These are phyloP conservation scores for Scutellaria minor DNA, from an alignment of 257 asterid genomes.

Conservation along the genomic window DNA sequence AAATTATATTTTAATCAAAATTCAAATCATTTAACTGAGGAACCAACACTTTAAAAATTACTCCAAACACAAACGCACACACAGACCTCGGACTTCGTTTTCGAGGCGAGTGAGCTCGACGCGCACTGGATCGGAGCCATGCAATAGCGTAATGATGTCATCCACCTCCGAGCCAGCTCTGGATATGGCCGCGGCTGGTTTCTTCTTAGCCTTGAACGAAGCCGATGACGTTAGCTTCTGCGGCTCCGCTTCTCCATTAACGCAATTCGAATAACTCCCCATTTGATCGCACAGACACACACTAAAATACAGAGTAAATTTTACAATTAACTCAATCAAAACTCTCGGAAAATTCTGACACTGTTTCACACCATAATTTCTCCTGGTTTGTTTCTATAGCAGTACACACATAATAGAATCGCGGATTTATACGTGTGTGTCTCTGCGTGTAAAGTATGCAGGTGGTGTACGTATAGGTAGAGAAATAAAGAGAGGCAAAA, in stretches of 20 bases:
- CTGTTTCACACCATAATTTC: conserved; percentile 32
- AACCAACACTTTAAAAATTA: conserved; percentile 10
- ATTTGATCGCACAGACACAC: conserved; percentile 29
- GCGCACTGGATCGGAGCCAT: conserved; percentile 91
- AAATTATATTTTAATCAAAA: neutral
- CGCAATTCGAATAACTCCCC: conserved; percentile 46
- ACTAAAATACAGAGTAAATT: conserved; percentile 1
- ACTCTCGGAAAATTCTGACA: conserved; percentile 27
- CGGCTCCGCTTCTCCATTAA: conserved; percentile 53
- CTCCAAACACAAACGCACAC: conserved; percentile 3
- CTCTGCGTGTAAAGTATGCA: conserved; percentile 11
- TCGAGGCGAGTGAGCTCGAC: conserved; percentile 89
- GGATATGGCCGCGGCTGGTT: conserved; percentile 38
- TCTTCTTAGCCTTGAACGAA: conserved; percentile 58
- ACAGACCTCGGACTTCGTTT: conserved; percentile 75
- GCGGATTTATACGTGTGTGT: neutral
- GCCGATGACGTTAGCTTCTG: conserved; percentile 53
- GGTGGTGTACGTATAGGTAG: conserved; percentile 2
- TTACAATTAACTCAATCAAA: conserved; percentile 23
- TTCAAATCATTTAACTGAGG: neutral
- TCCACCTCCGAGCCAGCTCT: conserved; percentile 63
- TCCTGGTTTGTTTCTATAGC: conserved; percentile 31
- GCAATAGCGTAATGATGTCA: conserved; percentile 62
- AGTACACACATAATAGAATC: conserved; percentile 20
- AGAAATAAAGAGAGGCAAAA: conserved; percentile 24